Evolutionary conservation across 1,139 yeast genomes (phyloP), one percentile per base, ranked within the genome.

Genomic region (Sugiyamaella paludigena): DNA sequence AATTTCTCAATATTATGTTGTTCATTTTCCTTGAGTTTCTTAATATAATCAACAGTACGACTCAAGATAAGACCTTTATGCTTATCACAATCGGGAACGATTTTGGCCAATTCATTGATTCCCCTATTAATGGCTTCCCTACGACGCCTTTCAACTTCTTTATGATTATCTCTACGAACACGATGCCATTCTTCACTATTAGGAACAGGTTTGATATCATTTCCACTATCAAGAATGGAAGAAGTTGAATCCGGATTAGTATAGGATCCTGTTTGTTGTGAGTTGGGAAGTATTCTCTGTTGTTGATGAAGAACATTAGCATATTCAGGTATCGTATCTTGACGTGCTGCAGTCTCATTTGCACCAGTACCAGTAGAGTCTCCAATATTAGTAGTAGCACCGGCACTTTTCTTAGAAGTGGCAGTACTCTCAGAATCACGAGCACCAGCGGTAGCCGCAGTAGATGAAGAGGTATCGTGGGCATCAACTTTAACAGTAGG

Each of bases 61-160:
- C 82, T 84, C 59, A 92, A 76, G 52, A 91, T 87, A 66, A 88
- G 92, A 15, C 97, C 86, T 75, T 92, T 92, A 69, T 91, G 91
- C 52, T 92, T 82, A 67, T 91, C 98, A 51, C 86, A 81, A 33
- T 91, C 84, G 15, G 98, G 98, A 49, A 92, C 82, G 51, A 87
- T 73, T 42, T 80, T 80, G 36, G 95, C 87, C 60, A 92, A 77
- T 61, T 84, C 89, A 61, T 83, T 84, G 65, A 92, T 91, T 10
- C 98, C 98, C 45, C 78, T 76, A 69, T 91, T 92, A 65, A 92
- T 92, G 44, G 85, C 82, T 65, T 92, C 97, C 62, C 99, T 81
- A 65, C 99, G 83, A 62, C 98, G 82, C 64, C 97, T 80, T 72
- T 92, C 99, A 29, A 92, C 98, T 70, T 94, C 98, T 70, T 92